Base-by-base conservation (phyloP, 2,329 filamentous ascomycete species). In the Colletotrichum sp. region DNA sequence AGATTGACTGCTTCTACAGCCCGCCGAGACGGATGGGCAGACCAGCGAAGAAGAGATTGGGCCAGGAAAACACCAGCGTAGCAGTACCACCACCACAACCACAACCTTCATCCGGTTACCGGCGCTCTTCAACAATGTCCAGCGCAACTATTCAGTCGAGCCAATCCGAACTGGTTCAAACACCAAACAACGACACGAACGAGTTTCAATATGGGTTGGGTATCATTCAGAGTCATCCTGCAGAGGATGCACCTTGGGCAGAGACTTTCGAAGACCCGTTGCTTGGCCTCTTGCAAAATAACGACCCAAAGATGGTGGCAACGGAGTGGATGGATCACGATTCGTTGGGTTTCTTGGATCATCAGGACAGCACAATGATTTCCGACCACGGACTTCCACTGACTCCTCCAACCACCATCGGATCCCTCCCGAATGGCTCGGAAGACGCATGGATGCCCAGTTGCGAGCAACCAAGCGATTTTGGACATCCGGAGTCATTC, bases 1-100 rank as follows among this genome's bases (percentile, higher is more conserved):
- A 74, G 30, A 76, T 76, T 44, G 70, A 76, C 28, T 76, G 74
- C 36, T 74, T 74, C 34, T 76, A 76, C 25, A 76, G 74, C n/a
- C 74, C 74, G 4, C 74, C 70, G 7, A 64, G 74, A 44, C 22
- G 74, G 11, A 76, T 76, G 74, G 74, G 74, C 32, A 30, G 74
- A 12, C 74, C 74, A 22, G 74, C 71, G 8, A 76, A 76, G 65
- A 76, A 76, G 70, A 67, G 70, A n/a, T 25, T 74, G 25, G 65
- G 22, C 15, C 64, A 73, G 28, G 73, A 75, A 12, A 25, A 34
- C 32, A 22, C 57, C 59, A 67, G 64, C 28, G 4, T 64, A 32
- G 25, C 39, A 6, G 12, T 69, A 12, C n/a, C 61, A 30, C 9
- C 67, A 68, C 16, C 30, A 34, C 32, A 19, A 30, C 8, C 30